Conservation (phyloP, 2,329 filamentous ascomycete genomes). For the Arthroderma uncinatum region DNA sequence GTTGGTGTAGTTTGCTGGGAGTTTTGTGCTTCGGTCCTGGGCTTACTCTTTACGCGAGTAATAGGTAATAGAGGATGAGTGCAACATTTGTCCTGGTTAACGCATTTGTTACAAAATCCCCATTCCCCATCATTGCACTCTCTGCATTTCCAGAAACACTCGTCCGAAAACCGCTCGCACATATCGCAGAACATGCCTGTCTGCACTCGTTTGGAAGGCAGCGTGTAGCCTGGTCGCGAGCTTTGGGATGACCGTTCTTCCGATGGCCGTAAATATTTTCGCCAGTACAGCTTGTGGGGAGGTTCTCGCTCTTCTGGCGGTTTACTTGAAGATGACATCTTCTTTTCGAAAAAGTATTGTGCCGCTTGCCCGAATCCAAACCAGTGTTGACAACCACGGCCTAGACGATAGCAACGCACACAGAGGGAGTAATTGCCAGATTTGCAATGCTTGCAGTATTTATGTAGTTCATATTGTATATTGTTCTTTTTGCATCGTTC, state of each 20-base stretch:
- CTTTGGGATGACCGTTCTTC: conserved; percentile 21
- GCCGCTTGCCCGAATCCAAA: conserved; percentile 73
- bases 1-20: background rate
- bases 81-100: conserved; percentile 71
- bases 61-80: conserved; percentile 71
- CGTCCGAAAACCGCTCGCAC: conserved; percentile 62
- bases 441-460: conserved; percentile 63
- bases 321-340: conserved; percentile 28
- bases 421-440: conserved; percentile 69
- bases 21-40: background rate
- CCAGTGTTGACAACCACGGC: conserved; percentile 74
- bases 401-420: conserved; percentile 63
- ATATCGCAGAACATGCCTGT: conserved; percentile 74
- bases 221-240: conserved; percentile 36
- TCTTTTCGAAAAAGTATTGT: conserved; percentile 53
- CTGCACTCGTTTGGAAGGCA: conserved; percentile 58
- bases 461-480: conserved; percentile 79
- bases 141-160: conserved; percentile 83
- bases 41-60: conserved; percentile 43
- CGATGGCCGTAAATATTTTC: conserved; percentile 25
- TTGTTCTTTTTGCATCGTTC: conserved; percentile 56
- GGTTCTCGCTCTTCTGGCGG: conserved; percentile 24
- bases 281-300: conserved; percentile 42
- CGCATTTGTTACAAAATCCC: conserved; percentile 84
- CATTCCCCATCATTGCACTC: conserved; percentile 84